Evolutionary conservation across 2,329 filamentous ascomycete genomes (phyloP), one percentile per base, ranked within the genome.

Genomic region (Dactylellina cionopaga): DNA sequence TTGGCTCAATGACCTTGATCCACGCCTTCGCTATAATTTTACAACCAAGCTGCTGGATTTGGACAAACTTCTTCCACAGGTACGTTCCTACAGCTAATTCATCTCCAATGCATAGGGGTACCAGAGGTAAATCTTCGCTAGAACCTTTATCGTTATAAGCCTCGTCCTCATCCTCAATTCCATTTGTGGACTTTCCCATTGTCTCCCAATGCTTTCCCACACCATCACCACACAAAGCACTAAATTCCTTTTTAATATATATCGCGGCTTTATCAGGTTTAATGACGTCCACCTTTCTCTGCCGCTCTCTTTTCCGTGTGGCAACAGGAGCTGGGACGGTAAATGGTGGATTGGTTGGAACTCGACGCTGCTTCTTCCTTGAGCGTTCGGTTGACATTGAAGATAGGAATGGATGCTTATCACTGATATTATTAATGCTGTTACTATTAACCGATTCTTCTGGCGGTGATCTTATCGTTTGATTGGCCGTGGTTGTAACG

Each of bases 11-110:
- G 1, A 87, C 84, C 77, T 91, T 91, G 69, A 92, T 88, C 86
- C 90, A 92, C 9, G 86, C 88, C 78, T 92, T 92, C 29, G 87
- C 87, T 56, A 92, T 88, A 24, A 88, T 81, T 79, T 92, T 92
- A 80, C 88, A 89, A 5, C 88, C 86, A 1, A 87, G 85, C 76
- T 92, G 90, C 76, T 92, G 89, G 75, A 89, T 85, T 66, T 85
- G 85, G 74, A 85, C 86, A 77, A 92, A 87, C 0, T 87, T 82
- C 39, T 84, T 83, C 49, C 85, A 82, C 75, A 90, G 89, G 74
- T 89, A 88, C 6, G 82, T 82, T 80, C 84, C 85, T 1, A 90
- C 82, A 1, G 84, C 84, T 1, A 83, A 79, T 1, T 82, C 78
- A 69, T 89, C 84, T 17, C 84, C 83, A 46, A 90, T 84, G 39